Evolutionary conservation across 495 filamentous ascomycete genomes (phyloP).

Genomic region (Sporormia fimetaria): DNA sequence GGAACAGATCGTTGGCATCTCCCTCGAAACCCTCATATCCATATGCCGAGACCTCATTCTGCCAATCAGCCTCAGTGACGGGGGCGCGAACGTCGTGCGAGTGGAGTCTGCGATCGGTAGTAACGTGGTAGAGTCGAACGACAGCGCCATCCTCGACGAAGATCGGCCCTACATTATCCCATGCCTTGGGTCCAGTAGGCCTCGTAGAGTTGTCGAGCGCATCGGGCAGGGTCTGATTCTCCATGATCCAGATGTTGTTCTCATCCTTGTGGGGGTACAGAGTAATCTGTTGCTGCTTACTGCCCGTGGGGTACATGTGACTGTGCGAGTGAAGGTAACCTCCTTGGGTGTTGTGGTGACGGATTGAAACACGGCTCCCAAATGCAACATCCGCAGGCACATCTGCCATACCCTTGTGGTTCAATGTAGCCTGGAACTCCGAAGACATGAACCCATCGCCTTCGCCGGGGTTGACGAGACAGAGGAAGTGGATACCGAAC

Average conservation of each 20-base stretch:
- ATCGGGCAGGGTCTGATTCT: slow-evolving; percentile 90
- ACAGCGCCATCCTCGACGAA: slow-evolving; percentile 70
- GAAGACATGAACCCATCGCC: slow-evolving; percentile 99
- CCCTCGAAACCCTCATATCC: slow-evolving; percentile 95
- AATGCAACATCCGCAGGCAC: slow-evolving; percentile 85
- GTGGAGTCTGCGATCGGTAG: slow-evolving; percentile 80
- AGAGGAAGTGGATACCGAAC: slow-evolving; percentile 92
- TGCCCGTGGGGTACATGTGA: slow-evolving; percentile 94
- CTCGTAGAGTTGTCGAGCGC: slow-evolving; percentile 55
- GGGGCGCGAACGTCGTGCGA: slow-evolving; percentile 97
- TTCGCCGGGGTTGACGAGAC: slow-evolving; percentile 86
- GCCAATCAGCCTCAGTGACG: slow-evolving; percentile 94
- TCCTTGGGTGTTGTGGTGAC: slow-evolving; percentile 93
- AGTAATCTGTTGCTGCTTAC: slow-evolving; percentile 97
- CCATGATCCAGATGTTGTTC: slow-evolving; percentile 86
- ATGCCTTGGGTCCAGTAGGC: slow-evolving; percentile 68
- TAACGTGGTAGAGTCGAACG: slow-evolving; percentile 69
- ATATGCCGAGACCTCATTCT: slow-evolving; percentile 95
- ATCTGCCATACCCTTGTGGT: slow-evolving; percentile 90
- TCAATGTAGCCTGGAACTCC: slow-evolving; percentile 95
- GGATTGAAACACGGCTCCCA: slow-evolving; percentile 73
- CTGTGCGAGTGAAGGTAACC: slow-evolving; percentile 94
- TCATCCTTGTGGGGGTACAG: slow-evolving; percentile 98
- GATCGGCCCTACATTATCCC: slow-evolving; percentile 59
- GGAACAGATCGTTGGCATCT: slow-evolving; percentile 93